phyloP scores from a whole-genome alignment of 352 stramenopile species.

The Pythium oligandrum region DNA sequence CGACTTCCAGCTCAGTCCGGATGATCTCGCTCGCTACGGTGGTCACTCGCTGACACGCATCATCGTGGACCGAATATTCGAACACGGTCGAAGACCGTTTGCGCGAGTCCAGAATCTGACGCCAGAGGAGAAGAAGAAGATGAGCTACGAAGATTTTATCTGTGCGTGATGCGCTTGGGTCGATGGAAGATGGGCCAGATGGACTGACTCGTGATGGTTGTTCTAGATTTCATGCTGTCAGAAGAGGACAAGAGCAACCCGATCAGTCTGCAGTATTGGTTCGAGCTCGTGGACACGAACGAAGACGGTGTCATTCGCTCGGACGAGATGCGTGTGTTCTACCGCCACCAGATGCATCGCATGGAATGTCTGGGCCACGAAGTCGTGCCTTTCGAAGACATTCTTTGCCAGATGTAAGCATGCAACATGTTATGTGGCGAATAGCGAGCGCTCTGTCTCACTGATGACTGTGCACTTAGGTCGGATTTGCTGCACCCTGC shows the following conservation, averaged over 20 bases:
- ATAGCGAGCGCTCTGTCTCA: too few species aligned
- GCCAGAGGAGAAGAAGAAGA: constrained; percentile 82
- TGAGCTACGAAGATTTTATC: constrained; percentile 91
- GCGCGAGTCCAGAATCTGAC: constrained; percentile 72
- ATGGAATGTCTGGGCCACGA: constrained; percentile 99
- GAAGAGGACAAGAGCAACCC: constrained; percentile 99
- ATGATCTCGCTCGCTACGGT: constrained; percentile 83
- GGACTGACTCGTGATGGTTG: not conserved
- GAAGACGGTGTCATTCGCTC: constrained; percentile 95
- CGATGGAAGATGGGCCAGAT: too few species aligned
- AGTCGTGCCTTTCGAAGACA: constrained; percentile 97
- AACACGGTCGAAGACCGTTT: constrained; percentile 75
- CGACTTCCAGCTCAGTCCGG: constrained; percentile 78
- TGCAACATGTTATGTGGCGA: constrained; percentile 25
- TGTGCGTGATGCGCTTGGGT: constrained; percentile 34
- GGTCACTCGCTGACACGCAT: constrained; percentile 79
- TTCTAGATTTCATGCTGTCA: constrained; percentile 96
- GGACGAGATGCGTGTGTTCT: constrained; percentile 95
- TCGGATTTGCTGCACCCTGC: constrained; percentile 75
- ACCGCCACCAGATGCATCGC: constrained; percentile 91
- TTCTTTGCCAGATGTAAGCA: constrained; percentile 97
- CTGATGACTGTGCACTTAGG: constrained; percentile 41
- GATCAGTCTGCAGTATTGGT: constrained; percentile 97
- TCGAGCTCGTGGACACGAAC: constrained; percentile 97
- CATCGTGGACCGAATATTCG: constrained; percentile 87